Conservation (phyloP, 2,329 filamentous ascomycete species). For the Aureobasidium leucospermi region DNA sequence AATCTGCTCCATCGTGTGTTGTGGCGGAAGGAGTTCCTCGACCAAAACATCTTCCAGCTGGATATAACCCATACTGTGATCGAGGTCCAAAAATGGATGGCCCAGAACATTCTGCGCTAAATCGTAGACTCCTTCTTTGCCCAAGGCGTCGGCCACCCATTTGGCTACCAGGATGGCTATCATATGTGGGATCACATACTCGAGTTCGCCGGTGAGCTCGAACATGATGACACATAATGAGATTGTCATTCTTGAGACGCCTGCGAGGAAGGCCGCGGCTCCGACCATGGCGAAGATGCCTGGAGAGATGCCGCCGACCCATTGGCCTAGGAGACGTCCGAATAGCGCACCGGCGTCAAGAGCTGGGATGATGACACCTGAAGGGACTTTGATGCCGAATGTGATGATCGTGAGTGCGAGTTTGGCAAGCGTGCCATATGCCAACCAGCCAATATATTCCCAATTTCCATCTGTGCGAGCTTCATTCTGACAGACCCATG, state of each 20-base stretch:
- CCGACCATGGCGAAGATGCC: conserved; percentile 57
- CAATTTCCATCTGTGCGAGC: conserved; percentile 26
- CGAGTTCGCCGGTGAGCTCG: conserved; percentile 52
- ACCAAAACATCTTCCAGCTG: conserved; percentile 33
- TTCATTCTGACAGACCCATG: conserved; percentile 48
- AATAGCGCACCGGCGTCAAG: conserved; percentile 53
- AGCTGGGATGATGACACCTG: conserved; percentile 54
- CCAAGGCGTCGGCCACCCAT: conserved; percentile 51
- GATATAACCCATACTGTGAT: conserved; percentile 40
- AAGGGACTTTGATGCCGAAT: conserved; percentile 54
- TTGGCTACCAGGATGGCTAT: conserved; percentile 53
- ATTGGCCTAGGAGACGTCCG: conserved; percentile 46
- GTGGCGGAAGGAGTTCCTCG: conserved; percentile 45
- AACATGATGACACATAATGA: conserved; percentile 56
- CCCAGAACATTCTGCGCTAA: conserved; percentile 53
- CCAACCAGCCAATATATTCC: conserved; percentile 44
- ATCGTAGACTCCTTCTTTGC: conserved; percentile 50
- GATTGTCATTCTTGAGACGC: conserved; percentile 53
- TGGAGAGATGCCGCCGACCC: conserved; percentile 36
- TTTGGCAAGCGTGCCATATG: conserved; percentile 48
- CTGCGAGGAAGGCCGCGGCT: conserved; percentile 51
- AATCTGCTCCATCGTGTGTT: conserved; percentile 50
- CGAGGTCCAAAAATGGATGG: conserved; percentile 51
- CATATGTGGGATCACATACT: conserved; percentile 53
- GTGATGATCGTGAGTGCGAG: conserved; percentile 51